Evolutionary conservation across 2,329 filamentous ascomycete genomes (phyloP).

Genomic region (Botryosphaeria agaves): DNA sequence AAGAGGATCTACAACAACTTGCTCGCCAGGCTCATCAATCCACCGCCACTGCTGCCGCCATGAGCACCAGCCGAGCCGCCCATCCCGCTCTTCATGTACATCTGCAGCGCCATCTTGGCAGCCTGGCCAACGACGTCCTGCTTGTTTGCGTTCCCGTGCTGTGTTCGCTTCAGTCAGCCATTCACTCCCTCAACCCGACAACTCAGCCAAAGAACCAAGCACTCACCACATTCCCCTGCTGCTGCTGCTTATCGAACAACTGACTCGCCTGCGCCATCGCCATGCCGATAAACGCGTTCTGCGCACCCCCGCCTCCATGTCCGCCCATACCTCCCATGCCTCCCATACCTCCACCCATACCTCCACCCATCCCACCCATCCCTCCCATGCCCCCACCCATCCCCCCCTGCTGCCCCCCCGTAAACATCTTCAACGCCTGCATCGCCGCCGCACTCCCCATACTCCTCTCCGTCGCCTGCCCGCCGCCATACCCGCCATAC

Average conservation of each 20-base stretch:
- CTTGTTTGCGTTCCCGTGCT: conserved; percentile 47
- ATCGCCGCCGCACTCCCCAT: conserved; percentile 59
- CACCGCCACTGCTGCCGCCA: conserved; percentile 23
- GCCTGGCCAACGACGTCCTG: conserved; percentile 64
- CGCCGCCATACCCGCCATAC: conserved; percentile 40
- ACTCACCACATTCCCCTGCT: conserved; percentile 34
- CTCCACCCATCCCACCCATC: no score
- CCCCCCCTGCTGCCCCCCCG: conserved; percentile 34
- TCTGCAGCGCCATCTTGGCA: conserved; percentile 74
- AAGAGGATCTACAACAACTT: no score
- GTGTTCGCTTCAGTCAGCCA: conserved; percentile 2
- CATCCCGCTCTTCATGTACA: conserved; percentile 67
- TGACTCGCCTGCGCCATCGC: conserved; percentile 81
- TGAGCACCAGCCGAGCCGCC: conserved; percentile 26
- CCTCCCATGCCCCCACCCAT: conserved; percentile 17
- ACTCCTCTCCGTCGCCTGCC: conserved; percentile 24
- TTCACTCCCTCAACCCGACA: not conserved
- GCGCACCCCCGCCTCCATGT: conserved; percentile 33
- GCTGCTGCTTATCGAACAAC: conserved; percentile 46
- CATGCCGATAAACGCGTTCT: conserved; percentile 68
- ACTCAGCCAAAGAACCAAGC: conserved; percentile 1
- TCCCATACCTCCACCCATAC: conserved; percentile 12
- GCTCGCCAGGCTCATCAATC: conserved; percentile 39
- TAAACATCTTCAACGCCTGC: conserved; percentile 70
- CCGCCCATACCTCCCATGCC: conserved; percentile 21